These are phyloP conservation scores for Solanum chaucha DNA, from an alignment of 257 asterid genomes.

Conservation along the genomic window DNA sequence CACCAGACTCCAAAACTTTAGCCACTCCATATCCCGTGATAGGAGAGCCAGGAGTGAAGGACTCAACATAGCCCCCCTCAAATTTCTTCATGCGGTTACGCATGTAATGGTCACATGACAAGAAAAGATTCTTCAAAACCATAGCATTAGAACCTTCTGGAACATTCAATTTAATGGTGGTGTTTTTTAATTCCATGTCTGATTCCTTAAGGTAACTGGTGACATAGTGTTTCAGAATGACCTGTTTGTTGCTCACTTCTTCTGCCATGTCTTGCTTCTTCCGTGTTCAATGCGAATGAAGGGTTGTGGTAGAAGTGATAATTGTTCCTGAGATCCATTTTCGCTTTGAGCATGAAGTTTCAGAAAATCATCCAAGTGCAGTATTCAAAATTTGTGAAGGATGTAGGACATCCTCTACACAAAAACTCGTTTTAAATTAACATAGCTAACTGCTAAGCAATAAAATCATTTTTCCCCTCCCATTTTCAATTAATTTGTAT, in stretches of 20 bases:
- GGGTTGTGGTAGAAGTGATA: not conserved
- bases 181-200: constrained; percentile 10
- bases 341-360: not conserved
- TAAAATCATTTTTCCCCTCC: not conserved
- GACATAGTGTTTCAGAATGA: constrained; percentile 20
- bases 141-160: constrained; percentile 19
- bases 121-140: constrained; percentile 37
- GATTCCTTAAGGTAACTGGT: constrained; percentile 18
- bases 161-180: constrained; percentile 14
- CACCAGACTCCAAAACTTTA: not conserved
- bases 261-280: constrained; percentile 1
- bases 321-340: not conserved
- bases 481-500: not conserved
- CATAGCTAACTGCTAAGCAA: not conserved
- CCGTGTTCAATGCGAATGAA: not conserved
- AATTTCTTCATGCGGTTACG: constrained; percentile 11
- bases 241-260: constrained; percentile 22
- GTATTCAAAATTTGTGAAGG: not conserved
- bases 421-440: not conserved
- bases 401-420: not conserved
- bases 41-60: not conserved
- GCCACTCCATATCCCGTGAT: not conserved
- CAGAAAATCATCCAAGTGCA: not conserved
- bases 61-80: not conserved
- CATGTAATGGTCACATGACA: constrained; percentile 46